Conservation (phyloP, 2,329 filamentous ascomycete genomes). For the Talaromyces atroroseus region DNA sequence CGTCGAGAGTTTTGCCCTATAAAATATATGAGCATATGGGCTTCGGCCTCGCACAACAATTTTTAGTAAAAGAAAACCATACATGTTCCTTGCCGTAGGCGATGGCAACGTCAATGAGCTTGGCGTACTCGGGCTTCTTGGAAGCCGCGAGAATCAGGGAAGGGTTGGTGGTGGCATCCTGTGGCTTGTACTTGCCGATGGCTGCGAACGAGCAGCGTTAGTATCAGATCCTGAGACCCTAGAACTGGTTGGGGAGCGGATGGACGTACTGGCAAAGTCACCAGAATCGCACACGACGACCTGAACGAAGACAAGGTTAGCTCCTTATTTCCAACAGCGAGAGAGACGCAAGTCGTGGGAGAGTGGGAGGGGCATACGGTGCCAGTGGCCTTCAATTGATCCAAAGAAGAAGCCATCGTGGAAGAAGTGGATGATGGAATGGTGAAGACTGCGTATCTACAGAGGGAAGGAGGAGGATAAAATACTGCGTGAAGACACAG, state of each 20-base stretch:
- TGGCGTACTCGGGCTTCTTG: conserved; percentile 95
- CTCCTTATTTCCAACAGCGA: conserved; percentile 2
- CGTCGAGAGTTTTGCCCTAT: conserved; percentile 59
- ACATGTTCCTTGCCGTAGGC: conserved; percentile 76
- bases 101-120: conserved; percentile 80
- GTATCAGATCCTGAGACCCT: neutral
- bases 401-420: conserved; percentile 79
- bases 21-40: conserved; percentile 7
- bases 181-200: conserved; percentile 99
- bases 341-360: conserved; percentile 3
- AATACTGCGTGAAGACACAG: neutral
- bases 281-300: conserved; percentile 96
- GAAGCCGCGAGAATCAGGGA: conserved; percentile 96
- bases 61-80: conserved; percentile 25
- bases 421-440: conserved; percentile 5
- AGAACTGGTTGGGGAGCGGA: conserved; percentile 1
- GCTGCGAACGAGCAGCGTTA: conserved; percentile 48
- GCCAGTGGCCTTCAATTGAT: conserved; percentile 94
- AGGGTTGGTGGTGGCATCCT: conserved; percentile 99
- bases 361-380: conserved; percentile 62
- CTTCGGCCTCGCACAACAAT: neutral
- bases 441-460: conserved; percentile 11
- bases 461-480: neutral
- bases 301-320: conserved; percentile 41
- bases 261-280: conserved; percentile 69